phyloP scores from a whole-genome alignment of 129 eudicot species.

The Chrysanthemum lavandulifolium region DNA sequence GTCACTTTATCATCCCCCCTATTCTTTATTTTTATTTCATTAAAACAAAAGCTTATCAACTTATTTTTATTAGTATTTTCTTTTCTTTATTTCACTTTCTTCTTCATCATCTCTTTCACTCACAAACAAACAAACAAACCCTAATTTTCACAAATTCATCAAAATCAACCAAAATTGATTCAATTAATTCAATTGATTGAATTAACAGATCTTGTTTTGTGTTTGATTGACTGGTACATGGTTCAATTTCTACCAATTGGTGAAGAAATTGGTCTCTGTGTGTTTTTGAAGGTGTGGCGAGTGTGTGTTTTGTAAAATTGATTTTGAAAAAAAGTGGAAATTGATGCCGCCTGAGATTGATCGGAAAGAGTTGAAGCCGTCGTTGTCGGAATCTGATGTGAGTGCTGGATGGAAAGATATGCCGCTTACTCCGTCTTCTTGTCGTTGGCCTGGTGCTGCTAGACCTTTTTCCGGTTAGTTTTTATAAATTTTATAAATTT shows the following conservation, averaged over 20 bases:
- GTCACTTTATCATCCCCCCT: slow-evolving; percentile 8
- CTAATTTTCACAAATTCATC: too few species aligned
- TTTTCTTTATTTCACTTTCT: too few species aligned
- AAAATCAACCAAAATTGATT: too few species aligned
- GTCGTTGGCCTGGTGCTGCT: slow-evolving; percentile 23
- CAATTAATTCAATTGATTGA: too few species aligned
- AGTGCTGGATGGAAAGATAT: slow-evolving; percentile 53
- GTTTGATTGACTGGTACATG: too few species aligned
- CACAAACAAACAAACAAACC: too few species aligned
- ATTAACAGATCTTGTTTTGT: too few species aligned
- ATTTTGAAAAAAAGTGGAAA: background rate
- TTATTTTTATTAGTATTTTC: too few species aligned
- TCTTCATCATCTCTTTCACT: too few species aligned
- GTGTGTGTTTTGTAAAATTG: background rate
- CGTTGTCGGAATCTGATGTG: slow-evolving; percentile 33
- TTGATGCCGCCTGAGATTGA: slow-evolving; percentile 98
- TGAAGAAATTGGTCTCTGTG: background rate
- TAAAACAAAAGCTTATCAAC: too few species aligned
- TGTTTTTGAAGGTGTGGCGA: slow-evolving; percentile 7
- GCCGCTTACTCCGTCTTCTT: slow-evolving; percentile 35
- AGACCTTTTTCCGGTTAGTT: slow-evolving; percentile 45
- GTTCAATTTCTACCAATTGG: background rate
- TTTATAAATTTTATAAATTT: background rate
- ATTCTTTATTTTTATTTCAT: too few species aligned
- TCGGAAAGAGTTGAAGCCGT: slow-evolving; percentile 73